phyloP scores from a whole-genome alignment of 2,329 filamentous ascomycete genomes.

The Fusarium zealandicum region DNA sequence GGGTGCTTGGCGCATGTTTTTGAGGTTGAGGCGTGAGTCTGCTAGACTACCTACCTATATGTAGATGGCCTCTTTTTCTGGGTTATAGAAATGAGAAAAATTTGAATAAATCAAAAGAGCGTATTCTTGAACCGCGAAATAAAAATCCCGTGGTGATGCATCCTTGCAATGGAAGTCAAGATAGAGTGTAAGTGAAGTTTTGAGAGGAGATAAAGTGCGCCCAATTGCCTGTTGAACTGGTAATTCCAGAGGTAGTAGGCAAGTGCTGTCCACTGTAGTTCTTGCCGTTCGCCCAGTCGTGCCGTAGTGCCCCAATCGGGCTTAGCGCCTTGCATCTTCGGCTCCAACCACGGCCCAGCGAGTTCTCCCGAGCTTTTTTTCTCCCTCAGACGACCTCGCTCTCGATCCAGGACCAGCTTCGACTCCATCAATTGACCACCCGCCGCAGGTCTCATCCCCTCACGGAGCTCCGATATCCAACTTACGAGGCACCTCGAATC shows the following conservation, averaged over 20 bases:
- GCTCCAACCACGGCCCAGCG: slow-evolving; percentile 45
- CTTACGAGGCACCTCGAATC: slow-evolving; percentile 35
- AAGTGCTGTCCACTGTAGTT: slow-evolving; percentile 11
- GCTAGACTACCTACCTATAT: slow-evolving; percentile 17
- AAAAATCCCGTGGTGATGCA: neutral
- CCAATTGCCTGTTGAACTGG: too few species aligned
- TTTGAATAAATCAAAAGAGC: slow-evolving; percentile 8
- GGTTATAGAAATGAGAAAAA: slow-evolving; percentile 35
- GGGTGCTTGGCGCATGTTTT: slow-evolving; percentile 39
- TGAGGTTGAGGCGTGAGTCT: slow-evolving; percentile 31
- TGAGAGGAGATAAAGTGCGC: neutral
- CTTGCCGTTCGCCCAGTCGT: slow-evolving; percentile 27
- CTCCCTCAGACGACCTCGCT: slow-evolving; percentile 46
- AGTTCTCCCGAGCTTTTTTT: slow-evolving; percentile 60
- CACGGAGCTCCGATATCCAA: slow-evolving; percentile 41
- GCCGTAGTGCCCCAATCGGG: slow-evolving; percentile 39
- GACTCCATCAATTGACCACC: slow-evolving; percentile 49
- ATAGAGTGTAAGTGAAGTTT: neutral
- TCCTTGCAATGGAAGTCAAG: neutral
- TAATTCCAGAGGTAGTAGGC: too few species aligned
- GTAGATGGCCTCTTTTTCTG: slow-evolving; percentile 19
- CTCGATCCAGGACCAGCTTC: slow-evolving; percentile 38
- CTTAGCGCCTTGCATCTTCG: slow-evolving; percentile 41
- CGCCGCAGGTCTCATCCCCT: slow-evolving; percentile 36
- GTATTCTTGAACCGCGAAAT: neutral